These are phyloP conservation scores for Biancaea sappan DNA, from an alignment of 306 rosid species.

Conservation along the genomic window DNA sequence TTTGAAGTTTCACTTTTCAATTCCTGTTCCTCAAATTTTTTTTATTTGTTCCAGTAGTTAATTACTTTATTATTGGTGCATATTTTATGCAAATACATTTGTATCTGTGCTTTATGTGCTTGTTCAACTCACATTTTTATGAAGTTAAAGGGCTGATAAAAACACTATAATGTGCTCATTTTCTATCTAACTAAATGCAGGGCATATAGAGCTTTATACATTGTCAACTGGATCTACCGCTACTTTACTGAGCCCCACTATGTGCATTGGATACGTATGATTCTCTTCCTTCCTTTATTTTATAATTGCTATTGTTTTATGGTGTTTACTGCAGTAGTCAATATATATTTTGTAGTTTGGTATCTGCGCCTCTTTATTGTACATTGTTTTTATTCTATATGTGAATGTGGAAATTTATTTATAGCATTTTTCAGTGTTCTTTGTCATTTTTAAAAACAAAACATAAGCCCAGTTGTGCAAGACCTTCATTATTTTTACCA, in stretches of 20 bases:
- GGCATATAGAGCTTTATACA: slow-evolving; percentile 80
- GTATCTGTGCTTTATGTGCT: slow-evolving; percentile 12
- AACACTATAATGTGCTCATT: neutral
- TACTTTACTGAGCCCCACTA: slow-evolving; percentile 79
- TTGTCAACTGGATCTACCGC: slow-evolving; percentile 88
- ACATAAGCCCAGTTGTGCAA: slow-evolving; percentile 24
- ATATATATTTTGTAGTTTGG: neutral
- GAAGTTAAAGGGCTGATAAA: slow-evolving; percentile 13
- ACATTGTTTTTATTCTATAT: slow-evolving; percentile 21
- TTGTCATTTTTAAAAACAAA: neutral
- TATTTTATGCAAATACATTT: slow-evolving; percentile 7
- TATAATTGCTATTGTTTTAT: slow-evolving; percentile 5
- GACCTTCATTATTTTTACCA: slow-evolving; percentile 9
- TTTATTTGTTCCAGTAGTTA: slow-evolving; percentile 13
- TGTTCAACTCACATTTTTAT: slow-evolving; percentile 17
- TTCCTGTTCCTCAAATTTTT: slow-evolving; percentile 15
- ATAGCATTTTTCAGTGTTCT: slow-evolving; percentile 3
- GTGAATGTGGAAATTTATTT: neutral
- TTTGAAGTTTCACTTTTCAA: neutral
- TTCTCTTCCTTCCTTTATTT: slow-evolving; percentile 28
- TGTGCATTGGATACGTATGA: slow-evolving; percentile 86
- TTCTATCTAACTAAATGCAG: slow-evolving; percentile 55
- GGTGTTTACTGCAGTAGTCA: neutral
- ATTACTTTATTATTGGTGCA: neutral
- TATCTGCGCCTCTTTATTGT: slow-evolving; percentile 1